Evolutionary conservation across 163 green algal genomes (phyloP).

Genomic region (Smithsoniella earleae): DNA sequence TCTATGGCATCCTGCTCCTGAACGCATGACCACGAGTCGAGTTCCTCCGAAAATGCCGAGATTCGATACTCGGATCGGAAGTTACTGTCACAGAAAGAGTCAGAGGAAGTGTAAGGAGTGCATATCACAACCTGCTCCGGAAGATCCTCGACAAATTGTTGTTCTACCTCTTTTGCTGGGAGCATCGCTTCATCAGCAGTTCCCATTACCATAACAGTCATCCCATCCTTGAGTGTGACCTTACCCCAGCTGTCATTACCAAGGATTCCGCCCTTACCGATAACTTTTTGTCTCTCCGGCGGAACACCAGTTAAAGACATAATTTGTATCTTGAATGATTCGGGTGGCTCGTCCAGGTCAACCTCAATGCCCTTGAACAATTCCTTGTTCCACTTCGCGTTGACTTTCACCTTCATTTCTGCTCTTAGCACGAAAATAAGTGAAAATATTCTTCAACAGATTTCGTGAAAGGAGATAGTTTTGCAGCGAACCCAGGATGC

Average conservation of each 20-base stretch:
- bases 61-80: no score
- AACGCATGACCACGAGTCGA: no score
- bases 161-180: conserved; percentile 57
- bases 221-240: conserved; percentile 67
- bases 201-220: conserved; percentile 95
- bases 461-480: no score
- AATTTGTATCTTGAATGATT: conserved; percentile 91
- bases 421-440: no score
- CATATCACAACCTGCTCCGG: conserved; percentile 51
- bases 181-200: conserved; percentile 68
- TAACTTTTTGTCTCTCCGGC: conserved; percentile 83
- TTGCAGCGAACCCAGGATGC: no score
- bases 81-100: no score
- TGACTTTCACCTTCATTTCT: conserved; percentile 41
- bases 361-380: conserved; percentile 75
- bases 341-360: conserved; percentile 59
- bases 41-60: no score
- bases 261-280: conserved; percentile 87
- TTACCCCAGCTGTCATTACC: conserved; percentile 90
- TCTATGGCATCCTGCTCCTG: conserved; percentile 62
- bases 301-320: conserved; percentile 92
- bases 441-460: no score
- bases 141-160: conserved; percentile 89
- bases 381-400: conserved; percentile 85
- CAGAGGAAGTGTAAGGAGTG: no score